Percentiles rank a stretch among this genome's conserved stretches.
phyloP scores from a whole-genome alignment of 2,329 filamentous ascomycete species.

The Bisporella sp. region DNA sequence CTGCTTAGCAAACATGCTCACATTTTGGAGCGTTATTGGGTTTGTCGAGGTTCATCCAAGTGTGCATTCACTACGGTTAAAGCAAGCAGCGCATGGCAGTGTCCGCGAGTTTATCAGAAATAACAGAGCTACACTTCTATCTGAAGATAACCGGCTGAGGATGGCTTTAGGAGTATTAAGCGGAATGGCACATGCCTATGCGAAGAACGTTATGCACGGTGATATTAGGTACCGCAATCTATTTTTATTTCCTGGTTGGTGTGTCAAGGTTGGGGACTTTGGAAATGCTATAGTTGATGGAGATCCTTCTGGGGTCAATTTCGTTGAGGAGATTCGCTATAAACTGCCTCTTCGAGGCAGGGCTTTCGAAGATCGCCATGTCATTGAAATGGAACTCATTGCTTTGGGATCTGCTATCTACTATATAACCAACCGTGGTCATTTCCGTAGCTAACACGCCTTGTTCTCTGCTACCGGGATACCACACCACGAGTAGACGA shows the following conservation, averaged over 20 bases:
- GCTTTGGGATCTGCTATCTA: too few species aligned
- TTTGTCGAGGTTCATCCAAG: too few species aligned
- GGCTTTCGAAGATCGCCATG: not conserved
- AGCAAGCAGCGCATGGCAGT: too few species aligned
- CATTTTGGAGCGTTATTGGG: too few species aligned
- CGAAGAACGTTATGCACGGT: constrained; percentile 4
- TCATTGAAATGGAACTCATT: not conserved
- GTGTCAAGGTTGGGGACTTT: constrained; percentile 8
- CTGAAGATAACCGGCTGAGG: constrained; percentile 2
- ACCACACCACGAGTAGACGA: too few species aligned
- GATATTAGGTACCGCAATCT: constrained; percentile 6
- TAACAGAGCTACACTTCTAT: too few species aligned
- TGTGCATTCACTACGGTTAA: too few species aligned
- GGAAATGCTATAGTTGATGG: constrained; percentile 1
- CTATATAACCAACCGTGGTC: too few species aligned
- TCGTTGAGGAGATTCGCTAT: constrained; percentile 5
- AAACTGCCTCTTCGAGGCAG: constrained; percentile 6
- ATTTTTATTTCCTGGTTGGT: constrained; percentile 3
- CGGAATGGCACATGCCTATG: constrained; percentile 3
- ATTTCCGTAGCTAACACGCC: too few species aligned
- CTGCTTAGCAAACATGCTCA: too few species aligned
- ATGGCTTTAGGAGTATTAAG: constrained; percentile 1
- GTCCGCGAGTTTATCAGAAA: too few species aligned
- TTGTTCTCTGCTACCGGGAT: too few species aligned
- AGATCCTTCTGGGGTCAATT: not conserved